These are phyloP conservation scores for Camelina sativa DNA, from an alignment of 345 rosid genomes.

Conservation along the genomic window DNA sequence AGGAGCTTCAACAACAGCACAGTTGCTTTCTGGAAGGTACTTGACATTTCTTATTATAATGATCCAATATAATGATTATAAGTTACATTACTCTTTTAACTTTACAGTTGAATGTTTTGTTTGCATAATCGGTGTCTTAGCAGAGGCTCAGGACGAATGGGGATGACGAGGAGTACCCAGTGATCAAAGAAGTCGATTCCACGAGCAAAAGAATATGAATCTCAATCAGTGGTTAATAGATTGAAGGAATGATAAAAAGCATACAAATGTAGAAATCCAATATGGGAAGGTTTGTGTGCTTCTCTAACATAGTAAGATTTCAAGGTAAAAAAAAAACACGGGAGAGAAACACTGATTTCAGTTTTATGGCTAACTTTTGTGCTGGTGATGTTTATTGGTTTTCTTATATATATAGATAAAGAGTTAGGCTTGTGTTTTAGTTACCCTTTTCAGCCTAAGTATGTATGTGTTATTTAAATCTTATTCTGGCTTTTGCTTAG, in stretches of 20 bases:
- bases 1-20: constrained; percentile 69
- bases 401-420: constrained; percentile 2
- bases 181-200: constrained; percentile 35
- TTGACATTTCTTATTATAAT: background rate
- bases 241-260: constrained; percentile 30
- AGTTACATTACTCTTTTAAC: background rate
- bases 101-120: background rate
- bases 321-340: background rate
- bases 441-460: background rate
- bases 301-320: constrained; percentile 40
- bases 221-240: constrained; percentile 22
- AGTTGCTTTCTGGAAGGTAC: constrained; percentile 86
- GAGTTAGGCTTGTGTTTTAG: constrained; percentile 25
- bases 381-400: constrained; percentile 20
- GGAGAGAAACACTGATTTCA: background rate
- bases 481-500: background rate
- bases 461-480: background rate
- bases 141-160: constrained; percentile 43
- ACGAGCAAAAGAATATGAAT: background rate
- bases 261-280: constrained; percentile 35
- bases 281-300: constrained; percentile 31
- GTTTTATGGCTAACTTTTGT: constrained; percentile 17
- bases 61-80: background rate
- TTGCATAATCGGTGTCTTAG: constrained; percentile 17
- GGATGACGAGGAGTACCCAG: constrained; percentile 43